Evolutionary conservation across 495 filamentous ascomycete species (phyloP).

Genomic region (Hypoxylon trugodes): DNA sequence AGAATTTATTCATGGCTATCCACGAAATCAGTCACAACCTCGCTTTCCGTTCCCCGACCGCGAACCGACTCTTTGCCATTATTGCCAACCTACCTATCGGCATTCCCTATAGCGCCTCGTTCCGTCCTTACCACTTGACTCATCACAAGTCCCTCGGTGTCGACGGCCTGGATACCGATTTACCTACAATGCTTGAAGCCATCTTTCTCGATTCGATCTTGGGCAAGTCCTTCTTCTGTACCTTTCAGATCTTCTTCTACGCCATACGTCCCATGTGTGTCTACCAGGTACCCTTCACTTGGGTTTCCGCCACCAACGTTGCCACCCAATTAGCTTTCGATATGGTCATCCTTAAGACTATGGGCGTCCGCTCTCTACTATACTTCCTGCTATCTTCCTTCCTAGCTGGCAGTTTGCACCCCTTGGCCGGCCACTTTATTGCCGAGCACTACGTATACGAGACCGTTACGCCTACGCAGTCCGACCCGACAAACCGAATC

Average conservation of each 20-base stretch:
- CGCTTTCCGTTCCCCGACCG: slow-evolving; percentile 84
- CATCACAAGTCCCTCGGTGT: slow-evolving; percentile 99
- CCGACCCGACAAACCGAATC: slow-evolving; percentile 65
- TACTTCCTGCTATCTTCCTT: slow-evolving; percentile 91
- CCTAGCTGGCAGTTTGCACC: slow-evolving; percentile 91
- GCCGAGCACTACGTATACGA: slow-evolving; percentile 99
- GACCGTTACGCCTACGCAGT: slow-evolving; percentile 64
- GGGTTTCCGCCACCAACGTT: slow-evolving; percentile 84
- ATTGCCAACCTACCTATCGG: slow-evolving; percentile 97
- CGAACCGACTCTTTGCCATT: slow-evolving; percentile 86
- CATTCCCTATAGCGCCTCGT: slow-evolving; percentile 94
- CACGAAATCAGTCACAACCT: slow-evolving; percentile 99
- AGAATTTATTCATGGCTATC: slow-evolving; percentile 98
- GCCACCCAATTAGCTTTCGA: slow-evolving; percentile 81
- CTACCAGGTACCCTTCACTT: slow-evolving; percentile 87
- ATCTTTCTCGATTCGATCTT: slow-evolving; percentile 94
- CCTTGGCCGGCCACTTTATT: slow-evolving; percentile 97
- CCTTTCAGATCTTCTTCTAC: slow-evolving; percentile 99
- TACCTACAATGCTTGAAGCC: slow-evolving; percentile 92
- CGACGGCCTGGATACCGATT: slow-evolving; percentile 93
- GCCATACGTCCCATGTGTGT: slow-evolving; percentile 97
- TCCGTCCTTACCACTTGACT: slow-evolving; percentile 97
- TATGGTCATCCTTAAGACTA: slow-evolving; percentile 63
- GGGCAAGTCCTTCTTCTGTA: slow-evolving; percentile 99
- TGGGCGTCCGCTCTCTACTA: slow-evolving; percentile 66